Conservation (phyloP, 2,329 filamentous ascomycete species). For the Penicillium sp. region DNA sequence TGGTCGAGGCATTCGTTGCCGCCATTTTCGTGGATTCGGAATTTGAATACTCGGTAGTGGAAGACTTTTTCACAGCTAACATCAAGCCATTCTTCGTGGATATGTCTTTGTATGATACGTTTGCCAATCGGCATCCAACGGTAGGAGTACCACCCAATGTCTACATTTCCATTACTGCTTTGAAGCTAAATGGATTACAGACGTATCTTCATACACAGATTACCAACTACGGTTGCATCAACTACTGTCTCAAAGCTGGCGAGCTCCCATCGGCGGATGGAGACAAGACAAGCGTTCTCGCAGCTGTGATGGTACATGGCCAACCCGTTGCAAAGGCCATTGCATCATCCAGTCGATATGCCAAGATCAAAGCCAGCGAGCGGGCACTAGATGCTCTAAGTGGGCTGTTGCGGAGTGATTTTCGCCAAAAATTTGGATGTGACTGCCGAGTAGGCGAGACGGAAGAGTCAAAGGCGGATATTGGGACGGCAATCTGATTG, state of each 20-base stretch:
- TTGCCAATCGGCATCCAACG: constrained; percentile 78
- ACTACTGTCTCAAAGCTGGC: constrained; percentile 47
- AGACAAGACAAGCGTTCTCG: constrained; percentile 51
- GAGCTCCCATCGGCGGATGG: constrained; percentile 45
- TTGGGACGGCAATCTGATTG: constrained; percentile 29
- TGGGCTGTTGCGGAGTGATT: constrained; percentile 52
- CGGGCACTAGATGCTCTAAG: constrained; percentile 41
- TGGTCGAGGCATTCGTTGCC: constrained; percentile 82
- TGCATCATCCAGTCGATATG: constrained; percentile 63
- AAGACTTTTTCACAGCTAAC: constrained; percentile 68
- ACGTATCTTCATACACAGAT: constrained; percentile 64
- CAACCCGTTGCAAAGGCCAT: constrained; percentile 57
- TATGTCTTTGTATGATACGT: constrained; percentile 81
- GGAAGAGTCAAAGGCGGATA: constrained; percentile 11
- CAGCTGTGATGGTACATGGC: constrained; percentile 71
- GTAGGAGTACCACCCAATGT: constrained; percentile 27
- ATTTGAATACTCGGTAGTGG: constrained; percentile 69
- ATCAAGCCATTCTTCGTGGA: constrained; percentile 75
- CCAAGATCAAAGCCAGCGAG: constrained; percentile 55
- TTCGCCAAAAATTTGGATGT: constrained; percentile 57
- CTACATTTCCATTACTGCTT: not conserved
- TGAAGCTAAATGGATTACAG: constrained; percentile 19
- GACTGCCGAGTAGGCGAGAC: constrained; percentile 46
- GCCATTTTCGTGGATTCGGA: constrained; percentile 85
- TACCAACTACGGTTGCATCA: constrained; percentile 58